Evolutionary conservation across 2,329 filamentous ascomycete species (phyloP).

Genomic region (Sporothrix mexicana): DNA sequence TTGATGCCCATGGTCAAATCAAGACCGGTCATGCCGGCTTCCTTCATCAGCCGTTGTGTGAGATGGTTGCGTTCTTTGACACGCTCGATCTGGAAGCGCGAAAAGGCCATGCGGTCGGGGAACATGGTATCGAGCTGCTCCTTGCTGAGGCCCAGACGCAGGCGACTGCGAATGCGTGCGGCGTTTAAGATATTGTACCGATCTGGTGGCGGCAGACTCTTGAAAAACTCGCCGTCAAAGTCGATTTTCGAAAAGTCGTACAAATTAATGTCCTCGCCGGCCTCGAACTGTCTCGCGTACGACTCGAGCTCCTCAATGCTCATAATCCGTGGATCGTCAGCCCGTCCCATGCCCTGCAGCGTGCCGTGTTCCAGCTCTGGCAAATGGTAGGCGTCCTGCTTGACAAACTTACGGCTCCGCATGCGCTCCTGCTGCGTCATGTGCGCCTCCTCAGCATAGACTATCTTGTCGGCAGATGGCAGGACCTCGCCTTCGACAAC

Average conservation of each 20-base stretch:
- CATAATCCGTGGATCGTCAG: slow-evolving; percentile 96
- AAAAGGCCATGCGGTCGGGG: slow-evolving; percentile 96
- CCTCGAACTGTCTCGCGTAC: slow-evolving; percentile 90
- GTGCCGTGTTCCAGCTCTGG: slow-evolving; percentile 78
- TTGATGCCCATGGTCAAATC: slow-evolving; percentile 72
- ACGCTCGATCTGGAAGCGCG: slow-evolving; percentile 92
- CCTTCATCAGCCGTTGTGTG: slow-evolving; percentile 91
- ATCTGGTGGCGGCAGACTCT: slow-evolving; percentile 85
- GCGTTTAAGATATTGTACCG: slow-evolving; percentile 98
- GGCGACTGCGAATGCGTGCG: slow-evolving; percentile 80
- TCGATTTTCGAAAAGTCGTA: slow-evolving; percentile 99
- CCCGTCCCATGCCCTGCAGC: slow-evolving; percentile 83
- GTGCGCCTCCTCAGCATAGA: slow-evolving; percentile 89
- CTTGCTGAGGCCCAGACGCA: slow-evolving; percentile 96
- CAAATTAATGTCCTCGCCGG: slow-evolving; percentile 85
- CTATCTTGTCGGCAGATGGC: slow-evolving; percentile 70
- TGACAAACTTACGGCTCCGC: slow-evolving; percentile 78
- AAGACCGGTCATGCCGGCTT: slow-evolving; percentile 85
- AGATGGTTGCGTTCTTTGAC: slow-evolving; percentile 92
- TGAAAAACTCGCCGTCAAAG: slow-evolving; percentile 94
- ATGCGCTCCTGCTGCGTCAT: slow-evolving; percentile 79
- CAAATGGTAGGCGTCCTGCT: slow-evolving; percentile 93
- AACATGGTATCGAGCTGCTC: slow-evolving; percentile 98
- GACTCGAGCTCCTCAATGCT: slow-evolving; percentile 91
- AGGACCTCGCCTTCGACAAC: slow-evolving; percentile 67